Evolutionary conservation across 2,329 filamentous ascomycete species (phyloP).

Genomic region (Talaromyces sp.): DNA sequence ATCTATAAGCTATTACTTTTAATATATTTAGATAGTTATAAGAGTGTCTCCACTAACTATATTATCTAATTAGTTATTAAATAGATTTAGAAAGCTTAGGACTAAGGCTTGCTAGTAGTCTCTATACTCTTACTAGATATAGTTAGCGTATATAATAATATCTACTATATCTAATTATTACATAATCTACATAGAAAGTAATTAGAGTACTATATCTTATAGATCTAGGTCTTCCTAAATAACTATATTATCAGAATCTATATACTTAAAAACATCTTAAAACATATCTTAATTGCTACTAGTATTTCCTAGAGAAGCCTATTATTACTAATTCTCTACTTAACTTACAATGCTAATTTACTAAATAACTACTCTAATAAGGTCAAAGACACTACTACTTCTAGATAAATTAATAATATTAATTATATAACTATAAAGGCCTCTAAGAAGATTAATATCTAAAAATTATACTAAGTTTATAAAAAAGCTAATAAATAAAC

Average conservation of each 20-base stretch:
- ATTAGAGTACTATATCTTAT: not conserved
- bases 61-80: not conserved
- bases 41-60: not conserved
- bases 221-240: not conserved
- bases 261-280: not conserved
- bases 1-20: not conserved
- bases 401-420: not conserved
- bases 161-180: not conserved
- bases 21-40: not conserved
- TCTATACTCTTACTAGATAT: not conserved
- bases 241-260: not conserved
- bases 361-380: not conserved
- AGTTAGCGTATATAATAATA: not conserved
- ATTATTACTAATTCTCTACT: not conserved
- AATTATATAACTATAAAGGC: not conserved
- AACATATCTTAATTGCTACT: not conserved
- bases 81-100: not conserved
- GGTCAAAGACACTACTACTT: not conserved
- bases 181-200: not conserved
- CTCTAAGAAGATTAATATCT: not conserved
- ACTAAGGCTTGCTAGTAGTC: not conserved
- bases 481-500: not conserved
- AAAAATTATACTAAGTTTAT: not conserved
- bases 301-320: not conserved
- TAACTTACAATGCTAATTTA: not conserved